Base-by-base conservation (phyloP, 179 eudicot genomes). In the Camellia oleifera region DNA sequence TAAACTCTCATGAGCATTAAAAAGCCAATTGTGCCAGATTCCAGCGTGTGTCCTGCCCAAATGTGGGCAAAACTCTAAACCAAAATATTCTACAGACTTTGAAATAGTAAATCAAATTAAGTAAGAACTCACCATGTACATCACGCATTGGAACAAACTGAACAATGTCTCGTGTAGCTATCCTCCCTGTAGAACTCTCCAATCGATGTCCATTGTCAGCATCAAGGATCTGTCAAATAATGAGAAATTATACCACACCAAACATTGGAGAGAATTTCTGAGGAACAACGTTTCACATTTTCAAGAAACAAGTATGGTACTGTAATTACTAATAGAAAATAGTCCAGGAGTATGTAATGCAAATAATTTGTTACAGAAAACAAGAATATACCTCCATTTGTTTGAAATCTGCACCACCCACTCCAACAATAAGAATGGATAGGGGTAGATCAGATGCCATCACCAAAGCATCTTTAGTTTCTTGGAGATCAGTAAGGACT, bases 101-200 rank as follows among this genome's bases (percentile, higher is more conserved):
- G 7, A 12, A 68, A 0, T 68, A 13, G 61, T 14, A 57, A 57
- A 14, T 14, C n/a, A 12, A 1, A 20, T 0, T 72, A 48, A 10
- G 32, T 11, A 75, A 58, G 15, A 15, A 88, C 89, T 67, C 75
- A 94, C 98, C 88, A 72, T 84, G 91, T 64, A 94, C 92, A 52
- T 92, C 92, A 68, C 91, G 91, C 89, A 92, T 89, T 44, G 97
- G 92, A 83, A 94, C 96, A 69, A 94, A 94, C 82, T 94, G 98
- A 53, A 94, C 97, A 76, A 94, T 92, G 86, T 94, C 98, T 79
- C 97, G 80, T 61, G 97, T 87, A 17, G 98, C 95, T 68, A 94
- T 74, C 73, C 92, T 88, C 72, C 98, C 97, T 0, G 88, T 89
- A 9, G 90, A 83, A 82, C 98, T 94, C 83, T 88, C 90, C 80